Conservation (phyloP, 257 asterid species). For the Salvia splendens region DNA sequence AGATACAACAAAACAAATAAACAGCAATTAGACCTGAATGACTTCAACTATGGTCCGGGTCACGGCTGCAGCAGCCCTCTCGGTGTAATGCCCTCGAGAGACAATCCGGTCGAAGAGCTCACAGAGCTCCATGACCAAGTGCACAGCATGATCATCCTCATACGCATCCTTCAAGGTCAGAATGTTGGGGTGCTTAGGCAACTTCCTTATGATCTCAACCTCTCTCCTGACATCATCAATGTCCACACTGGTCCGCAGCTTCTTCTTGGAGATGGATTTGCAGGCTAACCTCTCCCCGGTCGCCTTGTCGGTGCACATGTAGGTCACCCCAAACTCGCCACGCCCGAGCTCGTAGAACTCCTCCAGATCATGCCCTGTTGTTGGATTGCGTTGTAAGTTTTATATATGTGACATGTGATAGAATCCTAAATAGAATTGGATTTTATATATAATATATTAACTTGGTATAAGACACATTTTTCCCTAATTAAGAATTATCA, state of each 20-base stretch:
- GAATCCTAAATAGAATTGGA: too few species aligned
- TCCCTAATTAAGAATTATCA: too few species aligned
- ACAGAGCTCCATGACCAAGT: conserved; percentile 70
- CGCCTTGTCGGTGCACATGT: conserved; percentile 52
- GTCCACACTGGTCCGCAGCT: conserved; percentile 57
- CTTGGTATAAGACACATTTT: too few species aligned
- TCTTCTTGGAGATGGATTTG: conserved; percentile 68
- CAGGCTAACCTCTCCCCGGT: conserved; percentile 52
- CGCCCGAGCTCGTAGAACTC: conserved; percentile 50
- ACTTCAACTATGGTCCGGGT: conserved; percentile 61
- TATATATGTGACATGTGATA: too few species aligned
- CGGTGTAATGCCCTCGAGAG: conserved; percentile 66
- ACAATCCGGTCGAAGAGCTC: conserved; percentile 68
- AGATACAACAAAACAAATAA: too few species aligned
- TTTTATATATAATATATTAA: too few species aligned
- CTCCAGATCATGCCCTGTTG: conserved; percentile 40
- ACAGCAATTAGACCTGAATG: conserved; percentile 44
- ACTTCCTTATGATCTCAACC: conserved; percentile 63
- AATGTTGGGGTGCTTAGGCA: conserved; percentile 59
- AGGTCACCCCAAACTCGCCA: conserved; percentile 66
- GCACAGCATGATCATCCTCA: conserved; percentile 63
- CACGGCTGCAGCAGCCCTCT: conserved; percentile 68
- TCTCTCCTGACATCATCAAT: conserved; percentile 69
- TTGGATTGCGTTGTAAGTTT: too few species aligned
- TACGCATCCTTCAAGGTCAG: conserved; percentile 57